A percentile compares a stretch with the other conserved stretches of the same genome.
These are phyloP conservation scores for Penicillium thymicola DNA, from an alignment of 2,329 filamentous ascomycete species.

Conservation along the genomic window DNA sequence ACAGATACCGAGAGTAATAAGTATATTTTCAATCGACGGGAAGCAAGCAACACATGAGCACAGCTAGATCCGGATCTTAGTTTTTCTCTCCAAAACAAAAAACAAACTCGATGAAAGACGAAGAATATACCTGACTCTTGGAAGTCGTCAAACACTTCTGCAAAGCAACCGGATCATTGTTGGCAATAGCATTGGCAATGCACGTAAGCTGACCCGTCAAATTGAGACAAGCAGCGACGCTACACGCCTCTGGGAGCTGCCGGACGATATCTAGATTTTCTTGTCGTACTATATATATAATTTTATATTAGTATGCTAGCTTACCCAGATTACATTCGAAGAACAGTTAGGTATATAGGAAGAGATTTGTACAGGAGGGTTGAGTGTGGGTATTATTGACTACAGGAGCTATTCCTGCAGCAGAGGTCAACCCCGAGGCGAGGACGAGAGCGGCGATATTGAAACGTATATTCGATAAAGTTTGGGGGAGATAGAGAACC, in stretches of 20 bases:
- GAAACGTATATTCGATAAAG: slow-evolving; percentile 15
- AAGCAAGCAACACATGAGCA: slow-evolving; percentile 22
- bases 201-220: slow-evolving; percentile 16
- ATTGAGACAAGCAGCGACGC: slow-evolving; percentile 18
- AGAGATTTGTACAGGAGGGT: not conserved
- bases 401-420: not conserved
- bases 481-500: not conserved
- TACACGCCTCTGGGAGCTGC: slow-evolving; percentile 18
- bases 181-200: slow-evolving; percentile 14
- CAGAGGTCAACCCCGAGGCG: slow-evolving; percentile 3
- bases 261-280: slow-evolving; percentile 13
- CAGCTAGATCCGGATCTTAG: slow-evolving; percentile 10
- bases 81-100: not conserved
- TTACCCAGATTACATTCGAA: not conserved
- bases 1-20: slow-evolving; percentile 19
- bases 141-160: slow-evolving; percentile 16
- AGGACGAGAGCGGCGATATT: slow-evolving; percentile 5
- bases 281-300: slow-evolving; percentile 10
- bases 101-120: not conserved
- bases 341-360: not conserved
- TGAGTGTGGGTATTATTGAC: not conserved
- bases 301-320: not conserved
- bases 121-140: slow-evolving; percentile 11
- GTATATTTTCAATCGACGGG: slow-evolving; percentile 8
- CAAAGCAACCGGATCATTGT: slow-evolving; percentile 15